These are phyloP conservation scores for Nakazawaea wyomingensis DNA, from an alignment of 805 yeast genomes.

Conservation along the genomic window DNA sequence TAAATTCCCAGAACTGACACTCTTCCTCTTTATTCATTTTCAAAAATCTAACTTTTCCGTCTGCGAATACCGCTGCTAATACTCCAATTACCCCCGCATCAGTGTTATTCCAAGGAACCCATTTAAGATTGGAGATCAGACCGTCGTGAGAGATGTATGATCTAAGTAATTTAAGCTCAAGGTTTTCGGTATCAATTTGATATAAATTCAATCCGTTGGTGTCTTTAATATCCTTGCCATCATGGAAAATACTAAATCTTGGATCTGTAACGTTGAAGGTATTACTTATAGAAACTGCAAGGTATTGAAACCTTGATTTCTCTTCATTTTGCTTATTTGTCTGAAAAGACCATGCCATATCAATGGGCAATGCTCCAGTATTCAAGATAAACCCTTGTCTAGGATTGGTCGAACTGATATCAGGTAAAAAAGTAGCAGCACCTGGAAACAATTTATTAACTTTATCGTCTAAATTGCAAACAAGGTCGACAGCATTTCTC, in stretches of 20 bases:
- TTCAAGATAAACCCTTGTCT: slow-evolving; percentile 34
- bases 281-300: slow-evolving; percentile 48
- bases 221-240: slow-evolving; percentile 8
- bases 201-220: slow-evolving; percentile 40
- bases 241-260: slow-evolving; percentile 23
- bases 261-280: slow-evolving; percentile 23
- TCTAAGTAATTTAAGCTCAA: slow-evolving; percentile 25
- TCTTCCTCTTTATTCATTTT: slow-evolving; percentile 24
- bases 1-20: slow-evolving; percentile 16
- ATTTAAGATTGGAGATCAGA: slow-evolving; percentile 33
- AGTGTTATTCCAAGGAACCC: slow-evolving; percentile 33
- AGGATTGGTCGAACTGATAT: slow-evolving; percentile 22
- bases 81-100: slow-evolving; percentile 32
- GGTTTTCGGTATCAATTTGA: slow-evolving; percentile 26
- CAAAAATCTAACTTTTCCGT: slow-evolving; percentile 50
- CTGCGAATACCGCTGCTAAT: slow-evolving; percentile 49
- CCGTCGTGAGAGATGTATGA: slow-evolving; percentile 39
- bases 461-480: slow-evolving; percentile 16
- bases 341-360: slow-evolving; percentile 46
- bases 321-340: slow-evolving; percentile 17
- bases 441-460: slow-evolving; percentile 14
- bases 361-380: slow-evolving; percentile 48
- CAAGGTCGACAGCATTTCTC: slow-evolving; percentile 14
- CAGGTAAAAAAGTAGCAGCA: slow-evolving; percentile 6
- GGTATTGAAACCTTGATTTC: slow-evolving; percentile 26